These are phyloP conservation scores for Pichia nakasei DNA, from an alignment of 805 yeast species.

Conservation along the genomic window DNA sequence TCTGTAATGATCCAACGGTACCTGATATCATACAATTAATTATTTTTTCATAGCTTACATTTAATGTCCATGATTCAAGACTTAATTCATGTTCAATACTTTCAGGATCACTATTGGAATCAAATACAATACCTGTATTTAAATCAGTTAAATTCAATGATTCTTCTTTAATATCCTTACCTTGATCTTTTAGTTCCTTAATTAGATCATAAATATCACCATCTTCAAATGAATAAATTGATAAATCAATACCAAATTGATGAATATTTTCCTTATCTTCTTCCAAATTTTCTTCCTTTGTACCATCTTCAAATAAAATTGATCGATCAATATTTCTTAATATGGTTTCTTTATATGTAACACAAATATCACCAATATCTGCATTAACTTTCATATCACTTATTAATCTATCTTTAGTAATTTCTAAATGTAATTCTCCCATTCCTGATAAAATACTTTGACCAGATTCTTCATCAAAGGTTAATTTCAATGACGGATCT, in stretches of 20 bases:
- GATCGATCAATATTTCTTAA: slow-evolving; percentile 17
- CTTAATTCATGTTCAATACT: slow-evolving; percentile 16
- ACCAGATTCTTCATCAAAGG: slow-evolving; percentile 75
- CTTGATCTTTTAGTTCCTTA: slow-evolving; percentile 23
- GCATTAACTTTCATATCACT: slow-evolving; percentile 77
- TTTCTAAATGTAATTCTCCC: slow-evolving; percentile 95
- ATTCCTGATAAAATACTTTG: slow-evolving; percentile 88
- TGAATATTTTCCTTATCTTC: neutral
- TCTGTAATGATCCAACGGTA: slow-evolving; percentile 49
- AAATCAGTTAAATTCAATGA: slow-evolving; percentile 36
- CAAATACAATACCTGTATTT: slow-evolving; percentile 39
- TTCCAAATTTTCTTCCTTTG: slow-evolving; percentile 8
- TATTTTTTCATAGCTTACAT: slow-evolving; percentile 37
- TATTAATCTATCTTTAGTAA: slow-evolving; percentile 70
- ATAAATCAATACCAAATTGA: slow-evolving; percentile 18
- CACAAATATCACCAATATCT: slow-evolving; percentile 74
- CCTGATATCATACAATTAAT: slow-evolving; percentile 52
- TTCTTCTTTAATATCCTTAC: slow-evolving; percentile 28
- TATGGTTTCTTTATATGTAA: slow-evolving; percentile 76
- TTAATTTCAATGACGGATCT: slow-evolving; percentile 77
- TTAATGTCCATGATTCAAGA: slow-evolving; percentile 38
- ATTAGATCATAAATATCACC: slow-evolving; percentile 24
- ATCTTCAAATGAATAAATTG: slow-evolving; percentile 24
- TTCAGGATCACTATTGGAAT: slow-evolving; percentile 18
- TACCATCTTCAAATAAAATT: slow-evolving; percentile 15